These are phyloP conservation scores for Moricandia arvensis DNA, from an alignment of 345 rosid species.

Conservation along the genomic window DNA sequence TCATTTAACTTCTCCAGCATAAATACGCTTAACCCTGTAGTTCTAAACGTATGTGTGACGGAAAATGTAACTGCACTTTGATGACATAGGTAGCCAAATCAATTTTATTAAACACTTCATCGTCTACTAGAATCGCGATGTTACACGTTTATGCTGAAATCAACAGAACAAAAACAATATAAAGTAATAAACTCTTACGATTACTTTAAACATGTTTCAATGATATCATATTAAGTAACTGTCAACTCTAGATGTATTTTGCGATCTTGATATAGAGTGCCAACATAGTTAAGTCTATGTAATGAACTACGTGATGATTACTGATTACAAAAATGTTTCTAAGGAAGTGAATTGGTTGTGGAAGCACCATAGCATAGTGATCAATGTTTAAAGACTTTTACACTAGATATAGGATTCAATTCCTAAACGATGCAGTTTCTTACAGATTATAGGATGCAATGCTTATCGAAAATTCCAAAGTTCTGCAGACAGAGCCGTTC, in stretches of 20 bases:
- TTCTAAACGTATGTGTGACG: no score
- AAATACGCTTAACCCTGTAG: no score
- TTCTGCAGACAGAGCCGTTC: neutral
- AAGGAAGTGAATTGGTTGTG: neutral
- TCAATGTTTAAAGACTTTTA: neutral
- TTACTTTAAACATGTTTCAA: neutral
- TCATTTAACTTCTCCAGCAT: no score
- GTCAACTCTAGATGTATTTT: neutral
- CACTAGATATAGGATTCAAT: neutral
- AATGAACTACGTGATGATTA: neutral
- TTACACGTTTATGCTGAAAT: neutral
- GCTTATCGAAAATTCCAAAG: neutral
- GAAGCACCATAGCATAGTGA: neutral
- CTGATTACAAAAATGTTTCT: neutral
- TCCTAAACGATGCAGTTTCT: neutral
- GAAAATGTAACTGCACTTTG: no score
- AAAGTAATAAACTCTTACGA: neutral
- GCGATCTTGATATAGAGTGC: neutral
- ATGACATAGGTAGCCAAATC: no score
- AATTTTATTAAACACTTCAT: no score
- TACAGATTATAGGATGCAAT: neutral
- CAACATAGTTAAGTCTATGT: neutral
- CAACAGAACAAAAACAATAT: neutral
- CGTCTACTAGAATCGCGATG: no score
- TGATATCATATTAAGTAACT: neutral